Percentiles rank a stretch among this genome's conserved stretches.
These are phyloP conservation scores for Camellia japonica DNA, from an alignment of 148 eudicot genomes.

Conservation along the genomic window DNA sequence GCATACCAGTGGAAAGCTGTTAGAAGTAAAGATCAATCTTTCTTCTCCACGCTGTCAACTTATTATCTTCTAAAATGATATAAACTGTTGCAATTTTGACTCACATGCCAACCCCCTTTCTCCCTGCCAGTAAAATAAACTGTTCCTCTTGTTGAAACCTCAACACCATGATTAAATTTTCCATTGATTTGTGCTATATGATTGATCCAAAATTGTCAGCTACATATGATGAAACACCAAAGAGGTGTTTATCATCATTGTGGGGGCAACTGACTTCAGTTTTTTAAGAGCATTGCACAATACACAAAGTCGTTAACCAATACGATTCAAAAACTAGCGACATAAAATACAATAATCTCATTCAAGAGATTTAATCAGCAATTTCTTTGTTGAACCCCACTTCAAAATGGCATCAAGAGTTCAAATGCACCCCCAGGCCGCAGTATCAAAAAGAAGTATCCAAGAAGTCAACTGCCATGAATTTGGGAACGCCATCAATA, in stretches of 20 bases:
- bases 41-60: constrained; percentile 1
- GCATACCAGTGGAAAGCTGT: neutral
- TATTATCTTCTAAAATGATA: neutral
- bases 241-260: neutral
- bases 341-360: neutral
- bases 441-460: constrained; percentile 1
- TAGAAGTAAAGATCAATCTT: neutral
- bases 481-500: neutral
- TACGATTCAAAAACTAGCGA: neutral
- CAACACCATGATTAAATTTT: neutral
- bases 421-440: neutral
- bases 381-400: neutral
- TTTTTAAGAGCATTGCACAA: neutral
- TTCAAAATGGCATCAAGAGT: constrained; percentile 1
- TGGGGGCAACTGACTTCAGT: neutral
- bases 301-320: neutral
- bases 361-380: neutral
- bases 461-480: neutral
- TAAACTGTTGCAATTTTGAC: neutral
- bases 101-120: neutral
- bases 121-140: neutral
- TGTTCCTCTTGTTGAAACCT: constrained; percentile 7
- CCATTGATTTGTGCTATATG: neutral
- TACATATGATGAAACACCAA: constrained; percentile 11
- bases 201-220: neutral